phyloP scores from a whole-genome alignment of 495 filamentous ascomycete species.

The Neurospora tetrasperma region DNA sequence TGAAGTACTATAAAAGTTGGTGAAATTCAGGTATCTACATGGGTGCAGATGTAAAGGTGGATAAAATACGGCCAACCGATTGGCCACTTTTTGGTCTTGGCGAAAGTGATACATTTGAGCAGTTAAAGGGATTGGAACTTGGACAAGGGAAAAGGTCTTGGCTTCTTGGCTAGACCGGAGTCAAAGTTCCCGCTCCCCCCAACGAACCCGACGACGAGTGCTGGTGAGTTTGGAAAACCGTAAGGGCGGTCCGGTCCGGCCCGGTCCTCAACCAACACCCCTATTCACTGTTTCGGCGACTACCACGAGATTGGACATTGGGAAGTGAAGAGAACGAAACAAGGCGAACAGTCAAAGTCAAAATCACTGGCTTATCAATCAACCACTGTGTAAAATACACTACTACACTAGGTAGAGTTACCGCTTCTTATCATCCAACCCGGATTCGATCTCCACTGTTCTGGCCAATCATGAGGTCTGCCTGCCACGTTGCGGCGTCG shows the following conservation, averaged over 20 bases:
- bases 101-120: no score
- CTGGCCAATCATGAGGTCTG: no score
- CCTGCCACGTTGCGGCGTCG: no score
- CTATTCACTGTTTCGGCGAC: neutral
- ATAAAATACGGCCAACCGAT: no score
- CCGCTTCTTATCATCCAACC: no score
- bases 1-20: no score
- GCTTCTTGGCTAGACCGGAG: neutral
- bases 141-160: neutral
- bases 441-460: neutral
- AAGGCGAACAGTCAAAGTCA: neutral
- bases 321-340: neutral
- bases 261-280: neutral
- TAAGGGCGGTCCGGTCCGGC: neutral
- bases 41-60: no score
- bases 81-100: no score
- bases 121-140: neutral
- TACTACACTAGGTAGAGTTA: neutral
- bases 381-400: neutral
- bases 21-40: no score
- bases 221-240: neutral
- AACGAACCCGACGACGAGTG: neutral
- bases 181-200: neutral
- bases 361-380: neutral
- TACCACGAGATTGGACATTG: neutral